phyloP scores from a whole-genome alignment of 768 basidiomycete species.

The Favolaschia claudopus region DNA sequence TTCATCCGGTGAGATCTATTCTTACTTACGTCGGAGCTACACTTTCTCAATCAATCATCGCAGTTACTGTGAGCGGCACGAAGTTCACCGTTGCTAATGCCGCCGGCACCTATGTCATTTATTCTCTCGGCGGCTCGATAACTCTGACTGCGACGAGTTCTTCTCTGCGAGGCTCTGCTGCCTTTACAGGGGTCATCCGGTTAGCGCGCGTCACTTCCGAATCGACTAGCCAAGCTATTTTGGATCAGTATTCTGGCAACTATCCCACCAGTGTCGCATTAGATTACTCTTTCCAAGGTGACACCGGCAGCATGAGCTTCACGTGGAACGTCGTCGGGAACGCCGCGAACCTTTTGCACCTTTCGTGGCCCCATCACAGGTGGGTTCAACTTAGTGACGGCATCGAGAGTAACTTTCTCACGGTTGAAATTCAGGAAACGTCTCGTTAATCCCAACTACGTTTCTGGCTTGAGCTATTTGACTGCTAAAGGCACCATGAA shows the following conservation, averaged over 20 bases:
- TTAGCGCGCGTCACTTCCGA: constrained; percentile 35
- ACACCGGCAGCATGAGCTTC: constrained; percentile 39
- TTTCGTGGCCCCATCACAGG: constrained; percentile 46
- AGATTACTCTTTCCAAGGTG: constrained; percentile 39
- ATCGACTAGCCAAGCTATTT: constrained; percentile 34
- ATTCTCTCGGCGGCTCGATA: constrained; percentile 40
- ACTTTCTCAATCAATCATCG: background rate
- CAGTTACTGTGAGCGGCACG: constrained; percentile 36
- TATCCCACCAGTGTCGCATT: constrained; percentile 38
- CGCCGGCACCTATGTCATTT: constrained; percentile 41
- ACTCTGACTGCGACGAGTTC: constrained; percentile 34
- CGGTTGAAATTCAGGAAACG: constrained; percentile 29
- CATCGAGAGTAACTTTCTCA: constrained; percentile 2
- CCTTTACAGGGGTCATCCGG: constrained; percentile 40
- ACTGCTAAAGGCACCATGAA: constrained; percentile 45
- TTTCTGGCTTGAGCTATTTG: constrained; percentile 37
- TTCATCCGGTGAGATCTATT: constrained; percentile 28
- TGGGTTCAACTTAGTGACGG: constrained; percentile 12
- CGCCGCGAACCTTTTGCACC: constrained; percentile 38
- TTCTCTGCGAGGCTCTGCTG: constrained; percentile 32
- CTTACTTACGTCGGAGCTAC: background rate
- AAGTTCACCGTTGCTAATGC: constrained; percentile 37
- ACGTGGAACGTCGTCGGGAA: constrained; percentile 40
- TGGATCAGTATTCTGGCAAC: constrained; percentile 39
- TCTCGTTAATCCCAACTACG: constrained; percentile 32